Base-by-base conservation (phyloP, 208 protist genomes). In the Crithidia sp. region DNA sequence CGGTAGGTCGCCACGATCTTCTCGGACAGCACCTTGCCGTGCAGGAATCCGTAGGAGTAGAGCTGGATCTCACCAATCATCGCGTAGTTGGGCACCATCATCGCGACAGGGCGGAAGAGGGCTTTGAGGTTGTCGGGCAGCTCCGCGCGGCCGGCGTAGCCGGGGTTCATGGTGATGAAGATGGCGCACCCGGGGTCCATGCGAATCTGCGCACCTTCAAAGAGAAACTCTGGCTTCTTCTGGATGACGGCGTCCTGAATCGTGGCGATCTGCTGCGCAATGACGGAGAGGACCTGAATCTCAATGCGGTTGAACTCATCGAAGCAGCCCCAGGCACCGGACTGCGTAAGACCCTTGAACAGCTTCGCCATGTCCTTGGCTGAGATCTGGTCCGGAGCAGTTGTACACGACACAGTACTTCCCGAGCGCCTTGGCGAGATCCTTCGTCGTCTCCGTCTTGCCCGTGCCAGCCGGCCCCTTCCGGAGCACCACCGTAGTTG, bases 371-470 rank as follows among this genome's bases (percentile, higher is more conserved):
- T 98, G 62, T 98, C 95, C 77, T 97, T 95, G 49, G 95, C 94
- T 14, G 98, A 95, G 50, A 99, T 93, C 58, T 97, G 92, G 75
- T 99, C 98, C 98, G 16, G 94, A 98, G 87, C 99, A 99, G 84
- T 99, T 99, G 88, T 99, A 99, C 52, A 99, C 98, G 41, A 99
- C 90, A 71, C 94, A 97, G 68, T 98, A 96, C 82, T 98, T 98
- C 19, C 93, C 97, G 7, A 99, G 78, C 13, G 93, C 95, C 87
- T 98, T 98, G 72, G 95, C 92, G 9, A 99, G 85, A 85, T 99
- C 98, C 84, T 99, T 99, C 17, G 97, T 98, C n/a, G 98, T 99
- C 83, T 99, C 98, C 14, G 98, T 99, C 86, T 99, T 99, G 40
- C 98, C 98, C 17, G 98, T 99, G 36, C 98, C 98, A 16, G 97